Conservation (phyloP, 176 grass and related monocot species). For the Leersia perrieri region DNA sequence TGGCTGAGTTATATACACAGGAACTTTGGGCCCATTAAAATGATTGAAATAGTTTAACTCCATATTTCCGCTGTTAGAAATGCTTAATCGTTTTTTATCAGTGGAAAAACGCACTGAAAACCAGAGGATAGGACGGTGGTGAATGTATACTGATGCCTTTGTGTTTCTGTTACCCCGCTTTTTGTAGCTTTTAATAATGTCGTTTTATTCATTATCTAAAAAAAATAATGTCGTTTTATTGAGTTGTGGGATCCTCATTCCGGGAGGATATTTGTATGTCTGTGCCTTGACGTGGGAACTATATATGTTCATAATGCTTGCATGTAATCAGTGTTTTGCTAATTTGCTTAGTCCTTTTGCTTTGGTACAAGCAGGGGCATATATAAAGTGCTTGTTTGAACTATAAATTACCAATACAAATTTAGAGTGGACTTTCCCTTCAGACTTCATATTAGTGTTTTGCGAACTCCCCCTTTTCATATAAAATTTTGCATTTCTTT, state of each 20-base stretch:
- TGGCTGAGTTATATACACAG: neutral
- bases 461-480: too few species aligned
- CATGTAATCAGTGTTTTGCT: neutral
- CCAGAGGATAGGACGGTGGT: neutral
- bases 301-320: neutral
- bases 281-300: neutral
- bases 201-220: too few species aligned
- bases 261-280: neutral
- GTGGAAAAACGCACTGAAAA: neutral
- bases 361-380: neutral
- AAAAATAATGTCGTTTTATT: neutral
- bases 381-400: too few species aligned
- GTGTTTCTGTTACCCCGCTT: neutral
- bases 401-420: too few species aligned
- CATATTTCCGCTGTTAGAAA: neutral
- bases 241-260: neutral
- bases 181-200: neutral
- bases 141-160: neutral
- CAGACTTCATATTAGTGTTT: too few species aligned
- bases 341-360: too few species aligned
- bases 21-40: neutral
- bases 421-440: too few species aligned
- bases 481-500: too few species aligned
- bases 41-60: neutral
- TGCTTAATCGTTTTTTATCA: neutral